Percentiles rank a stretch among this genome's conserved stretches.
These are phyloP conservation scores for Fraxinus floribunda DNA, from an alignment of 305 asterid species.

Conservation along the genomic window DNA sequence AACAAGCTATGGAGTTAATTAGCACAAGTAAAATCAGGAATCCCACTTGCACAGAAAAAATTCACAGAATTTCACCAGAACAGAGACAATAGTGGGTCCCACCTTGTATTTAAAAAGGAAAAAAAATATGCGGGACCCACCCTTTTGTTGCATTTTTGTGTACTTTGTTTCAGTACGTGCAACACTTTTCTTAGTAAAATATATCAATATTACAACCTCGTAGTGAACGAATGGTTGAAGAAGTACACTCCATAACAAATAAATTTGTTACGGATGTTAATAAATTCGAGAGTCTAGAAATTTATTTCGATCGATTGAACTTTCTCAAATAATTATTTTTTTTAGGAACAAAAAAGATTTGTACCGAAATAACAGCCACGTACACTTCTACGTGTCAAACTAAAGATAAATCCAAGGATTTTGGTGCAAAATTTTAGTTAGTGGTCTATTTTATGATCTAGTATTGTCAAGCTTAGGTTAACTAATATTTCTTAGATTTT, in stretches of 20 bases:
- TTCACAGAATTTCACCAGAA: too few species aligned
- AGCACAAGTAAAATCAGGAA: not conserved
- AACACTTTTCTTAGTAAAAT: too few species aligned
- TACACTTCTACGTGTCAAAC: not conserved
- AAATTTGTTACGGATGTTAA: not conserved
- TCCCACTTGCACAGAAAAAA: too few species aligned
- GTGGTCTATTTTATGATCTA: not conserved
- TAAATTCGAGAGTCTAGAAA: not conserved
- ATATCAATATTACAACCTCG: not conserved
- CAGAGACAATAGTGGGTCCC: too few species aligned
- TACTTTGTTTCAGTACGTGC: too few species aligned
- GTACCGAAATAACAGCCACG: not conserved
- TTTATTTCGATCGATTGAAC: not conserved
- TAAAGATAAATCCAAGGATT: not conserved
- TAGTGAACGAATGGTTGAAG: not conserved
- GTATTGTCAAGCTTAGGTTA: not conserved
- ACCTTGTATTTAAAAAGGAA: too few species aligned
- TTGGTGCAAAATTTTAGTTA: conserved; percentile 6
- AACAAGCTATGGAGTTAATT: not conserved
- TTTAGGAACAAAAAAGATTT: too few species aligned
- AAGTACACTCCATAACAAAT: not conserved
- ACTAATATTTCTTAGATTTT: not conserved
- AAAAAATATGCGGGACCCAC: too few species aligned
- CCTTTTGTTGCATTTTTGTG: too few species aligned
- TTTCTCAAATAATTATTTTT: not conserved